A percentile compares a stretch with the other conserved stretches of the same genome.
phyloP scores from a whole-genome alignment of 805 yeast genomes.

The Kodamaea jinghongensis region DNA sequence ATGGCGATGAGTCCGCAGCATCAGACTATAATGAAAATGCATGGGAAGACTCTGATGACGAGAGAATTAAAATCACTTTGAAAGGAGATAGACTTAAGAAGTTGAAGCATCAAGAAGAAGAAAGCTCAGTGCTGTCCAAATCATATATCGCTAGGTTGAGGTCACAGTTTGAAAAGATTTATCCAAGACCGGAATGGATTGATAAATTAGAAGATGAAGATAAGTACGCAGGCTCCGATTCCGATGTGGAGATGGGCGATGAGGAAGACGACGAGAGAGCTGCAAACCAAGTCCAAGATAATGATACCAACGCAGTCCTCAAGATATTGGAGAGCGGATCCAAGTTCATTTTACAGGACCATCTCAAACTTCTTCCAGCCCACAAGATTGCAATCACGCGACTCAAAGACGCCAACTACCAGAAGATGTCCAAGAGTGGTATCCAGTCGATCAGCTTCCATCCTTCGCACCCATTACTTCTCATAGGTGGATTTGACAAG shows the following conservation, averaged over 20 bases:
- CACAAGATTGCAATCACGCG: constrained; percentile 72
- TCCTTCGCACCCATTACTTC: constrained; percentile 72
- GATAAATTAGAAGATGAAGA: constrained; percentile 39
- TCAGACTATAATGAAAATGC: constrained; percentile 36
- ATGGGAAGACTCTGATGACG: constrained; percentile 95
- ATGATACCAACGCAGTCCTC: constrained; percentile 30
- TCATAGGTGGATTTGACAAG: constrained; percentile 92
- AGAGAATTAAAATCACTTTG: constrained; percentile 60
- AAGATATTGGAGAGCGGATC: constrained; percentile 30
- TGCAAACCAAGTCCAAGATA: constrained; percentile 7
- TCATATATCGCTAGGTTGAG: constrained; percentile 64
- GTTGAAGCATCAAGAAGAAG: constrained; percentile 60
- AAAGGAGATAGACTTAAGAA: constrained; percentile 61
- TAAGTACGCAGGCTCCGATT: constrained; percentile 19
- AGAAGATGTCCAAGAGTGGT: constrained; percentile 68
- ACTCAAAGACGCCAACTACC: constrained; percentile 80
- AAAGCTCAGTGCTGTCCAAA: constrained; percentile 52
- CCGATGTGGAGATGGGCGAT: constrained; percentile 20
- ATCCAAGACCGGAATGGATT: constrained; percentile 87
- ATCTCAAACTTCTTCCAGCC: constrained; percentile 62
- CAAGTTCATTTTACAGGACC: constrained; percentile 41
- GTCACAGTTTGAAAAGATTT: constrained; percentile 66
- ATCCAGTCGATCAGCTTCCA: constrained; percentile 88
- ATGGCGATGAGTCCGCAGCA: constrained; percentile 27
- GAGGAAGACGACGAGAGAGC: constrained; percentile 18